Evolutionary conservation across 768 basidiomycete genomes (phyloP).

Genomic region (Naganishia vishniacii): DNA sequence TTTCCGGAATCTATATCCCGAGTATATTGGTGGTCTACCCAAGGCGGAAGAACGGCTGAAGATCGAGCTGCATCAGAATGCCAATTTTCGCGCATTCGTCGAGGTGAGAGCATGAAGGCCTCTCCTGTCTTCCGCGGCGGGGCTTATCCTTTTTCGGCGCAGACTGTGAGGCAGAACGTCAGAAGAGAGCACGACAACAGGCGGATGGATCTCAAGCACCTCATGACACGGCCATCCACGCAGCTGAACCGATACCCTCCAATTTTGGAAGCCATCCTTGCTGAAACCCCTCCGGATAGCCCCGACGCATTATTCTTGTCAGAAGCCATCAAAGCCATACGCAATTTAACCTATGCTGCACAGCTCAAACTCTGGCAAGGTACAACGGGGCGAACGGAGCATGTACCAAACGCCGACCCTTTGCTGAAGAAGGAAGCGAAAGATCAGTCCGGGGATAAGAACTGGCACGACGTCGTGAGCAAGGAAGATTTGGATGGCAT

Average conservation of each 20-base stretch:
- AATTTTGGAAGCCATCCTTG: slow-evolving; percentile 74
- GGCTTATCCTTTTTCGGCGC: slow-evolving; percentile 4
- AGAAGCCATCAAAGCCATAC: slow-evolving; percentile 80
- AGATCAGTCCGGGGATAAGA: slow-evolving; percentile 62
- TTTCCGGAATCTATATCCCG: slow-evolving; percentile 78
- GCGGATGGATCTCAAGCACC: slow-evolving; percentile 68
- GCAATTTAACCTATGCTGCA: slow-evolving; percentile 70
- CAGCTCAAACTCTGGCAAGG: slow-evolving; percentile 84
- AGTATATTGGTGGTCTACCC: slow-evolving; percentile 65
- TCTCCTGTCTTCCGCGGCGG: neutral
- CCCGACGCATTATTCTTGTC: slow-evolving; percentile 73
- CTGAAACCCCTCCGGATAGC: slow-evolving; percentile 73
- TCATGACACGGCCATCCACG: slow-evolving; percentile 71
- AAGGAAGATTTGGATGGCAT: slow-evolving; percentile 60
- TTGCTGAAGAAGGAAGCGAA: slow-evolving; percentile 19
- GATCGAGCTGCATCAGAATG: slow-evolving; percentile 75
- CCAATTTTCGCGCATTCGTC: slow-evolving; percentile 74
- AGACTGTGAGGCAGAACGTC: slow-evolving; percentile 56
- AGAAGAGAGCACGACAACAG: slow-evolving; percentile 50
- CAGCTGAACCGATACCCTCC: slow-evolving; percentile 80
- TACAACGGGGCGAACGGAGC: slow-evolving; percentile 69
- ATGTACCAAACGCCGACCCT: slow-evolving; percentile 22
- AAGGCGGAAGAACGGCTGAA: slow-evolving; percentile 78
- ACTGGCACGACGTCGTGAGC: slow-evolving; percentile 83
- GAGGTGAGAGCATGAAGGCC: slow-evolving; percentile 56